These are phyloP conservation scores for Fusarium lateritium DNA, from an alignment of 2,329 filamentous ascomycete genomes.

Conservation along the genomic window DNA sequence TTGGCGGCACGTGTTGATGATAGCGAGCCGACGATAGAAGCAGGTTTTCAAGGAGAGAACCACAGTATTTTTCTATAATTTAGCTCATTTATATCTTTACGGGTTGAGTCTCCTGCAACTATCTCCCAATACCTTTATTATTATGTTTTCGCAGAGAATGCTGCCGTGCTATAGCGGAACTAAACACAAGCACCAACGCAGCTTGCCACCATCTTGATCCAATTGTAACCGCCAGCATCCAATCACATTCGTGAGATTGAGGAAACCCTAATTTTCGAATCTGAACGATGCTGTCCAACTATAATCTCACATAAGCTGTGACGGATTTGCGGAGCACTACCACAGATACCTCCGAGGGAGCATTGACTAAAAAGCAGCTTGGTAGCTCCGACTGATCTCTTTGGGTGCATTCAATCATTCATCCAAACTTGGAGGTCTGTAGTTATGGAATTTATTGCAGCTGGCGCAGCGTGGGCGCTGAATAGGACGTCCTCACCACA, in stretches of 20 bases:
- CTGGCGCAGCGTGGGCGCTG: slow-evolving; percentile 27
- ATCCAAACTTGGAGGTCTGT: too few species aligned
- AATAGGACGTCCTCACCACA: slow-evolving; percentile 3
- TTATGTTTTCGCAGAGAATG: not conserved
- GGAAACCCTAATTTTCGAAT: not conserved
- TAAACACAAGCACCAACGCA: not conserved
- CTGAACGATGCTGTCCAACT: too few species aligned
- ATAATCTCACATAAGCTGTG: too few species aligned
- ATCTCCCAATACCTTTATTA: too few species aligned
- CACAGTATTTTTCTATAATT: not conserved
- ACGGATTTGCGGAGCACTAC: not conserved
- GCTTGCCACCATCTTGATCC: not conserved
- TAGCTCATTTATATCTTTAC: not conserved
- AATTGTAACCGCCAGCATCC: not conserved
- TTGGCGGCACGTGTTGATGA: too few species aligned
- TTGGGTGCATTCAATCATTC: not conserved
- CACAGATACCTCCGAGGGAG: not conserved
- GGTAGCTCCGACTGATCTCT: not conserved
- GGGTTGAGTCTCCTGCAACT: too few species aligned
- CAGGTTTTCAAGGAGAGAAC: too few species aligned
- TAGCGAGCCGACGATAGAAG: too few species aligned
- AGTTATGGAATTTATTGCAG: slow-evolving; percentile 33
- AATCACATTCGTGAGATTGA: not conserved
- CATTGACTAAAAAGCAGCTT: not conserved
- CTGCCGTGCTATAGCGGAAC: not conserved